Base-by-base conservation (phyloP, 2,329 filamentous ascomycete genomes). In the Pestalotiopsis sp. region DNA sequence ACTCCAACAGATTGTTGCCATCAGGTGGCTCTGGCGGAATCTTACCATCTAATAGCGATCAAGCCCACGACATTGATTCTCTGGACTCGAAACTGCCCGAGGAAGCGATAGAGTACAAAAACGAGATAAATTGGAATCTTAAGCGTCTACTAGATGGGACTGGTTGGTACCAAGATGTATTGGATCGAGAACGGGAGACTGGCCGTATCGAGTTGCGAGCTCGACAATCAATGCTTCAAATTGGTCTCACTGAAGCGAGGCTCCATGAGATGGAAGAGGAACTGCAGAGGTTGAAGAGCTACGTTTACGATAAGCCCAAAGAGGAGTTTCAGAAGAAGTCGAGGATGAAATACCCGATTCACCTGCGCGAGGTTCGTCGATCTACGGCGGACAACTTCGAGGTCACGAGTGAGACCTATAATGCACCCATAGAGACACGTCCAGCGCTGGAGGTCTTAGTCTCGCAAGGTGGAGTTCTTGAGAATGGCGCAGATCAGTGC, bases 51-150 rank as follows among this genome's bases (percentile, higher is more conserved):
- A 2, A 9, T 9, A 6, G 2, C 31, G 7, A 36, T 36, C 0
- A 1, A 36, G 31, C 31, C 9, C 31, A 36, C 6, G 31, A 1
- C 31, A 36, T 36, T 6, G 7, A 2, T 36, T 36, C 31, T 36
- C 31, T 36, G 0, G 7, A 2, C 31, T 36, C 31, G 7, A 36
- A 36, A 36, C 6, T 36, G 31, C 31, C 31, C 6, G 31, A 36
- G 31, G 31, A 36, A 36, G 9, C 31, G 0, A 9, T 0, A 2
- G 31, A 36, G 7, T 36, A 36, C 31, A 36, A 36, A 36, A 2
- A 2, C 31, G 1, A 2, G 0, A 9, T 36, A 9, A 0, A 0
- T 36, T 36, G 7, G 31, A 36, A 0, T 36, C 2, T 36, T 2
- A 36, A 36, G 31, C 31, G 0, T 36, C 2, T 36, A 36, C 7